Evolutionary conservation across 257 asterid genomes (phyloP).

Genomic region (Salvia rosmarinus): DNA sequence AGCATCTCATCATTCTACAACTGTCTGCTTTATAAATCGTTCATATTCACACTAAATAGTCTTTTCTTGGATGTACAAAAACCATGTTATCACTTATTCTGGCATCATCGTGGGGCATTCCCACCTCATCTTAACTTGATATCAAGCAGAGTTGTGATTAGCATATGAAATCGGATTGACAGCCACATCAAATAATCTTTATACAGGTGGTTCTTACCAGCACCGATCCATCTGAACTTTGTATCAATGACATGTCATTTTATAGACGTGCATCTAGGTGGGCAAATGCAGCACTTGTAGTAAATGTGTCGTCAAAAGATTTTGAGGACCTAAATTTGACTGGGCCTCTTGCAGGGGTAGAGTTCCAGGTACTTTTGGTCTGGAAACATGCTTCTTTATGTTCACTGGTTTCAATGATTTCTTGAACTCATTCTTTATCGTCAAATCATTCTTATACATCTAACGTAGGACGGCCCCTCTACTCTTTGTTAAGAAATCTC

Average conservation of each 20-base stretch:
- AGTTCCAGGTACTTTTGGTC: conserved; percentile 70
- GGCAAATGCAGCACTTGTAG: conserved; percentile 97
- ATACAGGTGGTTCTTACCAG: conserved; percentile 93
- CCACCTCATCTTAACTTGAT: neutral
- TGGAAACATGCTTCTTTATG: neutral
- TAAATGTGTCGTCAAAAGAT: conserved; percentile 73
- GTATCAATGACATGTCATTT: conserved; percentile 96
- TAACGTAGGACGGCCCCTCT: too few relatives aligned
- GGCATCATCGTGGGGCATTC: neutral
- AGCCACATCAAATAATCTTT: conserved; percentile 23
- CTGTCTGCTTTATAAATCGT: neutral
- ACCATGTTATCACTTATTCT: neutral
- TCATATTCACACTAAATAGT: neutral
- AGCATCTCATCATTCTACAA: neutral
- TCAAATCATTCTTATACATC: too few relatives aligned
- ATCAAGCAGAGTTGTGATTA: neutral
- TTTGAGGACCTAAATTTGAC: conserved; percentile 56
- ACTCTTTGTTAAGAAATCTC: neutral
- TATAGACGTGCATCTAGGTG: conserved; percentile 88
- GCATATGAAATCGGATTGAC: neutral
- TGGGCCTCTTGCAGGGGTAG: conserved; percentile 94
- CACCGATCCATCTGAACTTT: conserved; percentile 85
- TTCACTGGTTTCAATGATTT: neutral
- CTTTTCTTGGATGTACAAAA: neutral
- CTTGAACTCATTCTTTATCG: neutral